Percentiles rank a stretch among this genome's conserved stretches.
Conservation (phyloP, 805 yeast genomes). For the Cephaloascus fragrans region DNA sequence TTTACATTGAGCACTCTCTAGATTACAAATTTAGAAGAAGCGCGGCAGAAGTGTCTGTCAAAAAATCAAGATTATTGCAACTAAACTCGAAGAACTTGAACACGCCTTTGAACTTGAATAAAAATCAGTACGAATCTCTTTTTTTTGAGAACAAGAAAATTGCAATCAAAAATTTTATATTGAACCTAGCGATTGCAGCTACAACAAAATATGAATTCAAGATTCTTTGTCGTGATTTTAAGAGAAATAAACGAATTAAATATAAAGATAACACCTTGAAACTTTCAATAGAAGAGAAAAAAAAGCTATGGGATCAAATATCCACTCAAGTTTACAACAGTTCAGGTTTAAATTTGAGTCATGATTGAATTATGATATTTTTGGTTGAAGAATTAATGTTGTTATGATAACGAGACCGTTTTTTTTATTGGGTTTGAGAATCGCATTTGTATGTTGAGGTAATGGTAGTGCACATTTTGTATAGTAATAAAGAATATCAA, state of each 20-base stretch:
- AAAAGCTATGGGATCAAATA: slow-evolving; percentile 37
- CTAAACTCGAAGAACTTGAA: slow-evolving; percentile 11
- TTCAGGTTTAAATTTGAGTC: slow-evolving; percentile 24
- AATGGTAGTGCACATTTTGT: too few species aligned
- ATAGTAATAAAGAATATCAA: too few species aligned
- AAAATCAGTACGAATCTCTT: neutral
- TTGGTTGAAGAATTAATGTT: too few species aligned
- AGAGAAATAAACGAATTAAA: slow-evolving; percentile 1
- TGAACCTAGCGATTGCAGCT: slow-evolving; percentile 46
- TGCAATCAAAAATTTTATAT: slow-evolving; percentile 38
- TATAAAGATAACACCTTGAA: slow-evolving; percentile 10
- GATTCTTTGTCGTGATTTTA: slow-evolving; percentile 21
- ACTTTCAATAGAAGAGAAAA: slow-evolving; percentile 29
- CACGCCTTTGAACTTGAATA: neutral
- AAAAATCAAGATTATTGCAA: slow-evolving; percentile 33
- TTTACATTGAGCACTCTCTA: slow-evolving; percentile 39
- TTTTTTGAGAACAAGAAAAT: slow-evolving; percentile 25
- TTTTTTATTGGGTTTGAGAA: neutral
- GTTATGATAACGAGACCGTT: neutral
- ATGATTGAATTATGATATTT: neutral
- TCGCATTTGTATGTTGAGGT: too few species aligned
- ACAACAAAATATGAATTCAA: slow-evolving; percentile 44
- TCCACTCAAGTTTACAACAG: slow-evolving; percentile 41
- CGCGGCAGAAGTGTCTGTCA: slow-evolving; percentile 40
- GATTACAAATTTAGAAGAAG: slow-evolving; percentile 32